Conservation (phyloP, 257 asterid species). For the Hygrophila difformis region DNA sequence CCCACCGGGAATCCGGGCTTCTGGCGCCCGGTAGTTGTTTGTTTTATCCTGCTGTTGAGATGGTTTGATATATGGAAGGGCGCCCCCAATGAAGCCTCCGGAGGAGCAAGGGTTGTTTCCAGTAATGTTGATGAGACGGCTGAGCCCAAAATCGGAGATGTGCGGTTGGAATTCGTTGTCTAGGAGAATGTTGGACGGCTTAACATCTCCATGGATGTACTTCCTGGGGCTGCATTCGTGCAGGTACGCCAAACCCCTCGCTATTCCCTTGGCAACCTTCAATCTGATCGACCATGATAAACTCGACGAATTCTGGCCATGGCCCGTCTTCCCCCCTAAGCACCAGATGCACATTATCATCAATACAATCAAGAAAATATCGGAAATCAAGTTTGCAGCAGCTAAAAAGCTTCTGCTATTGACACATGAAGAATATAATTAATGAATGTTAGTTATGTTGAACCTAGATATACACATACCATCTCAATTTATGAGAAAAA, state of each 20-base stretch:
- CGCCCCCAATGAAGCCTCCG: constrained; percentile 86
- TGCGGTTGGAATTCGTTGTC: constrained; percentile 64
- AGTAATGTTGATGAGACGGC: constrained; percentile 74
- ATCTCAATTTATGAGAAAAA: too few species aligned
- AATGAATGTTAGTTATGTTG: too few species aligned
- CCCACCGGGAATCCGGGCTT: constrained; percentile 48
- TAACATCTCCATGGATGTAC: constrained; percentile 76
- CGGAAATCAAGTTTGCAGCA: too few species aligned
- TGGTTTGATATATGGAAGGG: constrained; percentile 61
- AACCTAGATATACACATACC: too few species aligned
- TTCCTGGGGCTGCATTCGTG: constrained; percentile 96
- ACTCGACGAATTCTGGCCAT: constrained; percentile 50
- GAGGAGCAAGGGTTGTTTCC: constrained; percentile 80
- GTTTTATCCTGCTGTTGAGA: constrained; percentile 43
- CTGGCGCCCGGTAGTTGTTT: constrained; percentile 74
- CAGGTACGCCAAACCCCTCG: constrained; percentile 79
- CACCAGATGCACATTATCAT: too few species aligned
- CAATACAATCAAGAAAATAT: too few species aligned
- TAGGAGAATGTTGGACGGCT: constrained; percentile 86
- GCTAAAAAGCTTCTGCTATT: too few species aligned
- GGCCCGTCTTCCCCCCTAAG: constrained; percentile 73
- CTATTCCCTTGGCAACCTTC: constrained; percentile 62
- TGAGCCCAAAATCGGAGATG: constrained; percentile 87
- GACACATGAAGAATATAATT: too few species aligned
- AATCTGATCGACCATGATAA: constrained; percentile 71